Conservation (phyloP, 805 yeast genomes). For the Ogataea thermomethanolica region DNA sequence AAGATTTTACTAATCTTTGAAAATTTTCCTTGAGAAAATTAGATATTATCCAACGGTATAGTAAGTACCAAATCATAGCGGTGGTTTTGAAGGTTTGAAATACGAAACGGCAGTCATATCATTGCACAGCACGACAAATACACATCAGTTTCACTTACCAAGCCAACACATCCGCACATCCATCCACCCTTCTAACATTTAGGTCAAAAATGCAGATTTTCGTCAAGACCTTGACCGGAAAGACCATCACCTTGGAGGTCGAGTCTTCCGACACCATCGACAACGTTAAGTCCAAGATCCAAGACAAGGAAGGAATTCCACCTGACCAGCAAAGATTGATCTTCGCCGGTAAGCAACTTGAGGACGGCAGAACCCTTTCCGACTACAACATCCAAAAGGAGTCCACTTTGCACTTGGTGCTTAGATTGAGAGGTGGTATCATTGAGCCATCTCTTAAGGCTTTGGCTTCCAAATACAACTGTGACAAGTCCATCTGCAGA, state of each 20-base stretch:
- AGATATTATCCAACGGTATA: constrained; percentile 12
- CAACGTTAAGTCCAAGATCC: constrained; percentile 92
- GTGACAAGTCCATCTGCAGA: constrained; percentile 99
- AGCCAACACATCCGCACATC: neutral
- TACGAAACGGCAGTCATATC: too few species aligned
- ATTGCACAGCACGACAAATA: too few species aligned
- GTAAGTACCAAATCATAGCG: constrained; percentile 5
- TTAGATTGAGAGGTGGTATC: constrained; percentile 75
- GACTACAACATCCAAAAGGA: constrained; percentile 96
- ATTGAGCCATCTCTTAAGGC: constrained; percentile 99
- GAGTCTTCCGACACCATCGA: constrained; percentile 95
- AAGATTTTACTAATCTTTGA: neutral
- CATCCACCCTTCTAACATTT: constrained; percentile 13
- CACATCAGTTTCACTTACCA: too few species aligned
- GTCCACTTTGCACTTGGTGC: constrained; percentile 62
- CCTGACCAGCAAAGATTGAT: constrained; percentile 95
- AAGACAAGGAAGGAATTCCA: constrained; percentile 95
- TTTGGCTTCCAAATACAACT: constrained; percentile 99
- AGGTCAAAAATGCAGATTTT: constrained; percentile 78
- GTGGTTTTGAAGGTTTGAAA: constrained; percentile 1
- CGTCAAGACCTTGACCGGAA: constrained; percentile 99
- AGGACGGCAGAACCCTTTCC: constrained; percentile 91
- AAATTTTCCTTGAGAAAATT: constrained; percentile 10
- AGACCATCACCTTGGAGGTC: constrained; percentile 84
- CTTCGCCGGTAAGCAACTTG: constrained; percentile 95